A percentile compares a stretch with the other conserved stretches of the same genome.
Evolutionary conservation across 148 eudicot genomes (phyloP).

Genomic region (Chenopodium album): DNA sequence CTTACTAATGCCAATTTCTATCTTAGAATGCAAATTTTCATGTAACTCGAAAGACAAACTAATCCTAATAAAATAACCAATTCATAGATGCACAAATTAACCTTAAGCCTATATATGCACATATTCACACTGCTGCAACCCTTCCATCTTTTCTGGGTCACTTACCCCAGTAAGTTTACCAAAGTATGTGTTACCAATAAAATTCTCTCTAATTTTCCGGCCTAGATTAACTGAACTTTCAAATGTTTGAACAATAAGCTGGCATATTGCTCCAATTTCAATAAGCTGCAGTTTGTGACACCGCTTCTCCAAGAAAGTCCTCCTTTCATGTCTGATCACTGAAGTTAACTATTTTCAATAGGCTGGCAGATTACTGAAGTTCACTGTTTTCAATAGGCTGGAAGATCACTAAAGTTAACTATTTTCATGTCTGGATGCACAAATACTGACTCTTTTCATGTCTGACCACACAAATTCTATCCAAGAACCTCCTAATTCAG

Average conservation of each 20-base stretch:
- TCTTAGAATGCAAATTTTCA: not conserved
- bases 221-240: slow-evolving; percentile 29
- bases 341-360: too few species aligned
- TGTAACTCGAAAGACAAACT: not conserved
- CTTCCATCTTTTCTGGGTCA: slow-evolving; percentile 79
- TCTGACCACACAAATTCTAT: too few species aligned
- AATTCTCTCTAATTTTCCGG: slow-evolving; percentile 30
- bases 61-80: not conserved
- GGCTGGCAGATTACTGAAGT: too few species aligned
- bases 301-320: slow-evolving; percentile 59
- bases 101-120: too few species aligned
- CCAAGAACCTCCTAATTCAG: too few species aligned
- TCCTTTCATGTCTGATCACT: not conserved
- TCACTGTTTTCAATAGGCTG: too few species aligned
- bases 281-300: slow-evolving; percentile 60
- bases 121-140: slow-evolving; percentile 65
- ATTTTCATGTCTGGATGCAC: too few species aligned
- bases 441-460: too few species aligned
- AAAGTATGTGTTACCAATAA: slow-evolving; percentile 20
- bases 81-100: not conserved
- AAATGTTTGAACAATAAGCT: slow-evolving; percentile 70
- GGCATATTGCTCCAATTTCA: slow-evolving; percentile 59
- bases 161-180: slow-evolving; percentile 82
- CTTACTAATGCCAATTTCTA: not conserved
- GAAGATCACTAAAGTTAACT: too few species aligned